Conservation (phyloP, 2,329 filamentous ascomycete species). For the Diaporthe destruens region DNA sequence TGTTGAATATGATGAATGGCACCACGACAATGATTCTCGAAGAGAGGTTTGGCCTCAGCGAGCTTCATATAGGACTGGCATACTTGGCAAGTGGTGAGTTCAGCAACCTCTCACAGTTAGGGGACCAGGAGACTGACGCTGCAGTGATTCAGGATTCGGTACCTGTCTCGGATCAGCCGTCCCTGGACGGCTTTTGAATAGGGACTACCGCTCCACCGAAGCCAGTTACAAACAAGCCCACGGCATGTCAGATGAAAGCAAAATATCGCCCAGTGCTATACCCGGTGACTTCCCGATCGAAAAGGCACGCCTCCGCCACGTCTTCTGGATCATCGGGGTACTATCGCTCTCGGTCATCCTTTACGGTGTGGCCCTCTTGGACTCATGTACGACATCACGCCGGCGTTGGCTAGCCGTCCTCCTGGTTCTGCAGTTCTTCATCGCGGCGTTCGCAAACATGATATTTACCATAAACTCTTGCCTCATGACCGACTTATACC, state of each 20-base stretch:
- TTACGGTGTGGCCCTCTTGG: slow-evolving; percentile 47
- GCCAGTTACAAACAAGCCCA: slow-evolving; percentile 5
- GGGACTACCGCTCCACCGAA: slow-evolving; percentile 45
- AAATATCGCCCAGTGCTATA: slow-evolving; percentile 5
- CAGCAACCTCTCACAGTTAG: too few species aligned
- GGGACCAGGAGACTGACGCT: background rate
- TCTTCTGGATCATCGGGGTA: slow-evolving; percentile 54
- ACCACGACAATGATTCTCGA: slow-evolving; percentile 52
- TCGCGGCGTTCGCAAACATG: slow-evolving; percentile 53
- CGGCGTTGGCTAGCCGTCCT: slow-evolving; percentile 47
- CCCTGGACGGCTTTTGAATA: slow-evolving; percentile 49
- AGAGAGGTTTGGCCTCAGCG: slow-evolving; percentile 42
- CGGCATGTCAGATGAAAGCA: background rate
- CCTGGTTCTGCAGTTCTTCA: slow-evolving; percentile 50
- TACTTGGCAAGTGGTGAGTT: slow-evolving; percentile 10
- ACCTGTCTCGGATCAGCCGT: slow-evolving; percentile 49
- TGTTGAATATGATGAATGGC: slow-evolving; percentile 52
- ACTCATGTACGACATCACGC: slow-evolving; percentile 13
- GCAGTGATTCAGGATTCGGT: slow-evolving; percentile 48
- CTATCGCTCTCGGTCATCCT: slow-evolving; percentile 52
- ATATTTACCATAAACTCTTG: slow-evolving; percentile 53
- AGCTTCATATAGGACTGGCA: background rate
- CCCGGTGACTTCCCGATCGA: slow-evolving; percentile 26
- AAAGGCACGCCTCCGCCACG: slow-evolving; percentile 53
- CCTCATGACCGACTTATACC: slow-evolving; percentile 51